Evolutionary conservation across 768 basidiomycete genomes (phyloP).

Genomic region (Tephrocybe rancida): DNA sequence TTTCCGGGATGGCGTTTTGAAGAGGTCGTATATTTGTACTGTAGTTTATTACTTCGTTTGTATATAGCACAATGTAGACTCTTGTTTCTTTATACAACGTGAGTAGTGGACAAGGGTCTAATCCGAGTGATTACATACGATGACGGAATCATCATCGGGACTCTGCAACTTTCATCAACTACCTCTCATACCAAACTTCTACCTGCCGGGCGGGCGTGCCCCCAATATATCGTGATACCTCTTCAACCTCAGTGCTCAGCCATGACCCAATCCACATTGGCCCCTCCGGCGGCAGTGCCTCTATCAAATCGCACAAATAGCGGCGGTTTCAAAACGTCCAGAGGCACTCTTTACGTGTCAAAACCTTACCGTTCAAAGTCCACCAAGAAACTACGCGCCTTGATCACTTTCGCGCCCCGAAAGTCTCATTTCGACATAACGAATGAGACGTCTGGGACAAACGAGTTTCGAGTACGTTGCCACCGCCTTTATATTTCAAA

Average conservation of each 20-base stretch:
- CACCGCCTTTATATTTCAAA: neutral
- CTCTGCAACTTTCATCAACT: neutral
- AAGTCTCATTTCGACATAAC: conserved; percentile 83
- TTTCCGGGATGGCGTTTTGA: conserved; percentile 51
- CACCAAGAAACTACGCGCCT: conserved; percentile 77
- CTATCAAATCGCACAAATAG: conserved; percentile 30
- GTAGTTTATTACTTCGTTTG: neutral
- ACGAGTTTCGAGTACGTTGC: conserved; percentile 78
- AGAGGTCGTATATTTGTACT: conserved; percentile 34
- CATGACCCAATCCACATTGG: conserved; percentile 3
- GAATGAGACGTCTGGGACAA: conserved; percentile 71
- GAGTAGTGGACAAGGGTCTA: neutral
- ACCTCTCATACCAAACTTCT: neutral
- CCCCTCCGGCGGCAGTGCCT: neutral
- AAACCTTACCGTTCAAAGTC: conserved; percentile 74
- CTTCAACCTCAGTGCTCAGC: neutral
- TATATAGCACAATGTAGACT: neutral
- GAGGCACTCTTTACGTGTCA: conserved; percentile 74
- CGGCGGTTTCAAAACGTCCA: conserved; percentile 53
- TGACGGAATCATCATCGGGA: conserved; percentile 1
- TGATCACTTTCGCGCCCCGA: conserved; percentile 86
- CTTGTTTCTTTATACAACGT: neutral
- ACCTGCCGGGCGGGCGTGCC: neutral
- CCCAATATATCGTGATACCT: neutral
- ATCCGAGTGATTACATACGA: neutral